Percentiles rank a stretch among this genome's conserved stretches.
Evolutionary conservation across 2,329 filamentous ascomycete genomes (phyloP).

Genomic region (Mollisiaceae sp.): DNA sequence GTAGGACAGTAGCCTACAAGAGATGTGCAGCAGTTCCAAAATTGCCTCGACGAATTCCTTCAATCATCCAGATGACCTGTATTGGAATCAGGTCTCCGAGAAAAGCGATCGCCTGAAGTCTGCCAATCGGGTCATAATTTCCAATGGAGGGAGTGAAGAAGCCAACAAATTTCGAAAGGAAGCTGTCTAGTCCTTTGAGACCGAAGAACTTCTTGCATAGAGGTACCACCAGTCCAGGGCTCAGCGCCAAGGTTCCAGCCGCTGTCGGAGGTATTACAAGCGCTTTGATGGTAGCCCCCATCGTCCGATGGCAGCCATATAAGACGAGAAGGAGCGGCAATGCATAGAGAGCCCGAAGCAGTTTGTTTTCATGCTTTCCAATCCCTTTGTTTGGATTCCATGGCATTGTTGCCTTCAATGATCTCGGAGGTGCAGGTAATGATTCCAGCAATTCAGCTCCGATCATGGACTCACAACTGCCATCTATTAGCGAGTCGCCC

Average conservation of each 20-base stretch:
- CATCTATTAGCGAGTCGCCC: slow-evolving; percentile 32
- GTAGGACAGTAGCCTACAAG: slow-evolving; percentile 9
- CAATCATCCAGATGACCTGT: slow-evolving; percentile 41
- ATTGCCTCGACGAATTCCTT: slow-evolving; percentile 40
- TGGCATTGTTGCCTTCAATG: slow-evolving; percentile 35
- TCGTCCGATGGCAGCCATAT: slow-evolving; percentile 29
- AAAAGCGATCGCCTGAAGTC: slow-evolving; percentile 37
- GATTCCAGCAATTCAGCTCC: slow-evolving; percentile 40
- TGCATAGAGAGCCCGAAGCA: slow-evolving; percentile 35
- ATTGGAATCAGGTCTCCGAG: slow-evolving; percentile 38
- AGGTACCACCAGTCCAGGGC: background rate
- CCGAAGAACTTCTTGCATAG: slow-evolving; percentile 29
- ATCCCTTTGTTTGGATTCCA: slow-evolving; percentile 40
- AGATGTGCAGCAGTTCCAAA: slow-evolving; percentile 35
- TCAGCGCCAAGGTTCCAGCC: background rate
- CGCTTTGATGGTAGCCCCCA: slow-evolving; percentile 16
- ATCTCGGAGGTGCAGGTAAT: slow-evolving; percentile 38
- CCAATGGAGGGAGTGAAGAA: slow-evolving; percentile 34
- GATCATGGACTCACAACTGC: slow-evolving; percentile 30
- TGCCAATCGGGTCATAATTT: slow-evolving; percentile 25
- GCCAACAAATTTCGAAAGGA: slow-evolving; percentile 29
- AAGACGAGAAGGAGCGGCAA: slow-evolving; percentile 29
- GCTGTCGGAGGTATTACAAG: background rate
- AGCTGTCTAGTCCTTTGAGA: slow-evolving; percentile 26
- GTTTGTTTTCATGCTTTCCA: slow-evolving; percentile 37